These are phyloP conservation scores for Monilinia laxa DNA, from an alignment of 2,329 filamentous ascomycete species.

Conservation along the genomic window DNA sequence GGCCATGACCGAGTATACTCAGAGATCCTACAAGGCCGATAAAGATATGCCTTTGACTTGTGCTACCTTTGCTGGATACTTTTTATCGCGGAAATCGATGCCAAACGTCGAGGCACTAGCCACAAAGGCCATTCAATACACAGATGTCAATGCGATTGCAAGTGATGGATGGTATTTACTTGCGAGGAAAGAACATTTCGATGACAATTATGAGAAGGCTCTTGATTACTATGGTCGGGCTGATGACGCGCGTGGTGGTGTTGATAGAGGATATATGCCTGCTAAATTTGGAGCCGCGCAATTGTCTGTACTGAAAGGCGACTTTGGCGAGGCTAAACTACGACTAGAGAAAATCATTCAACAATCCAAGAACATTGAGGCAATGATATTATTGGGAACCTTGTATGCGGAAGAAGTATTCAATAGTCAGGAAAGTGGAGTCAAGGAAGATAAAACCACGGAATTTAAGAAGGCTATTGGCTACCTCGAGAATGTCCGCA, in stretches of 20 bases:
- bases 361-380: constrained; percentile 78
- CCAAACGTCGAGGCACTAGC: constrained; percentile 81
- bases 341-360: constrained; percentile 92
- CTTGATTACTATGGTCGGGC: constrained; percentile 85
- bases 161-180: constrained; percentile 98
- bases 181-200: constrained; percentile 85
- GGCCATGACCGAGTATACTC: constrained; percentile 91
- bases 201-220: constrained; percentile 71
- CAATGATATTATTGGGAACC: constrained; percentile 87
- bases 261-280: constrained; percentile 87
- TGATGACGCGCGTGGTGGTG: constrained; percentile 85
- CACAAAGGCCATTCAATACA: constrained; percentile 90
- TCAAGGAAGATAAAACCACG: constrained; percentile 81
- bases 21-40: constrained; percentile 90
- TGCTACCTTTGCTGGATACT: constrained; percentile 86
- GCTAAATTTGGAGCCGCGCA: constrained; percentile 95
- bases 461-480: constrained; percentile 85
- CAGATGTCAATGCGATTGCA: constrained; percentile 92
- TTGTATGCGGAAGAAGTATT: constrained; percentile 95
- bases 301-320: constrained; percentile 78
- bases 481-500: constrained; percentile 79
- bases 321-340: constrained; percentile 89
- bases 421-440: constrained; percentile 65
- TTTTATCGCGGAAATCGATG: constrained; percentile 78
- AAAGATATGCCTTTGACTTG: constrained; percentile 88